phyloP scores from a whole-genome alignment of 1,284 basidiomycete genomes.

The Ceratobasidium sp. region DNA sequence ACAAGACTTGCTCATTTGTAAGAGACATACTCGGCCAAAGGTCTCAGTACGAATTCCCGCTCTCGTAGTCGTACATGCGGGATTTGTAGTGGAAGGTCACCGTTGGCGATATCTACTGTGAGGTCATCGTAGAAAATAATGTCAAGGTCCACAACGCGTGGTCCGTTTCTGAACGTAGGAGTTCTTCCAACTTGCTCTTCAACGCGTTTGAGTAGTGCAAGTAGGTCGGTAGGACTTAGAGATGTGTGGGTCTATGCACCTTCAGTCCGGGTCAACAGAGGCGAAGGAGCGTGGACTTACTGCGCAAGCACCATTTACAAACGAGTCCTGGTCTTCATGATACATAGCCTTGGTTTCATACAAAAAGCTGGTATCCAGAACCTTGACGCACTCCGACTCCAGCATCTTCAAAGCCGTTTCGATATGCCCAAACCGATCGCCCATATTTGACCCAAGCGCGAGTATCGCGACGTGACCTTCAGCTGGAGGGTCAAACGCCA shows the following conservation, averaged over 20 bases:
- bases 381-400: slow-evolving; percentile 61
- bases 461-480: slow-evolving; percentile 67
- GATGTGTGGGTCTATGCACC: slow-evolving; percentile 76
- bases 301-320: slow-evolving; percentile 92
- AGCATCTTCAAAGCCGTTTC: slow-evolving; percentile 77
- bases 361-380: slow-evolving; percentile 89
- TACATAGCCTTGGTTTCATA: slow-evolving; percentile 99
- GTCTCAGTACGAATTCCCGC: slow-evolving; percentile 92
- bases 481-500: slow-evolving; percentile 16
- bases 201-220: slow-evolving; percentile 79
- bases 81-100: slow-evolving; percentile 77
- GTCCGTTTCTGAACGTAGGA: slow-evolving; percentile 86
- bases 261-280: slow-evolving; percentile 18
- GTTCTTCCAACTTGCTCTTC: slow-evolving; percentile 86
- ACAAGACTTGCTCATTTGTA: neutral
- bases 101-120: slow-evolving; percentile 68
- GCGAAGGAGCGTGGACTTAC: slow-evolving; percentile 62
- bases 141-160: slow-evolving; percentile 92
- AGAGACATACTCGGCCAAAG: slow-evolving; percentile 81
- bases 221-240: slow-evolving; percentile 72
- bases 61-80: slow-evolving; percentile 88
- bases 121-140: slow-evolving; percentile 83
- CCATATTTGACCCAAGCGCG: slow-evolving; percentile 92
- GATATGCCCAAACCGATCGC: slow-evolving; percentile 89
- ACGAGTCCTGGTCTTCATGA: slow-evolving; percentile 87